Evolutionary conservation across 2,329 filamentous ascomycete species (phyloP), one percentile per base, ranked within the genome.

Genomic region (Lecanicillium sp.): DNA sequence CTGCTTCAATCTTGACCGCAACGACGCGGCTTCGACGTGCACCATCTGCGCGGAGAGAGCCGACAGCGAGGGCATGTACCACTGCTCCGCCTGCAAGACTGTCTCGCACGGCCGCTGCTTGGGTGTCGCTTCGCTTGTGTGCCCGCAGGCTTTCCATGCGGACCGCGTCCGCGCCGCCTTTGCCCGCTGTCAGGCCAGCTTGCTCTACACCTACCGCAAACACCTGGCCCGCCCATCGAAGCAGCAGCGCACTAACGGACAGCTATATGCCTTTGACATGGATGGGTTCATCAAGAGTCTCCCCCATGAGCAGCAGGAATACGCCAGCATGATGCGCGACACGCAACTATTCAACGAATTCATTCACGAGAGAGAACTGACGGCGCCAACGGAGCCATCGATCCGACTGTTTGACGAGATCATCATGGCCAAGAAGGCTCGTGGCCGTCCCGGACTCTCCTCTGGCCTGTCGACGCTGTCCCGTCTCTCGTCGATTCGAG

Each of bases 381-480:
- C 75, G 7, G 71, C 79, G 2, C 65, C 79, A 0, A 74, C 79
- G 7, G 76, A 86, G 53, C 77, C 86, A 0, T 66, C 74, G 2
- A 81, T 91, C 58, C 84, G 85, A 48, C 75, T 93, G 1, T 93
- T 93, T 58, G 87, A 93, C 63, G 86, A 90, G 63, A 83, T 93
- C 58, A 87, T 93, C 57, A 73, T 91, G 44, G 86, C 86, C 26
- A 93, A 93, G 71, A 80, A 78, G 61, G 75, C 75, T 23, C 74
- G 78, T 42, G 86, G 86, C 20, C 82, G 82, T 27, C 74, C 79
- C 1, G 79, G 77, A 4, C 71, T 90, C 50, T 81, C 83, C 44
- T 76, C 78, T 23, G 44, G 44, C 19, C 37, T 48, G 10, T 48
- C 44, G 20, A 86, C 83, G 30, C 73, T 83, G 24, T 81, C 77